phyloP scores from a whole-genome alignment of 225 moss, liverwort and hornwort species.

The Bryoerythrophyllum caledonicum region DNA sequence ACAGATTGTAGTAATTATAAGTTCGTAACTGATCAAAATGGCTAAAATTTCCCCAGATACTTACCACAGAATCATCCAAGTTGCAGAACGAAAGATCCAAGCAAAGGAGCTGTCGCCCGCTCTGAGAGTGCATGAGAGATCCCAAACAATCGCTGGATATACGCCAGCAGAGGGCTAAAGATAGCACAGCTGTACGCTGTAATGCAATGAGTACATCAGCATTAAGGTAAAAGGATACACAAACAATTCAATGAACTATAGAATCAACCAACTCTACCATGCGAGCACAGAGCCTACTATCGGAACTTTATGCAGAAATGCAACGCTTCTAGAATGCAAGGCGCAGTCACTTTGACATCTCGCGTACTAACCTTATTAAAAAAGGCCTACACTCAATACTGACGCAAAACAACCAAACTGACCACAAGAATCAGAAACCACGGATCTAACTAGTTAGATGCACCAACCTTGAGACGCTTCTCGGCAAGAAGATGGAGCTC shows the following conservation, averaged over 20 bases:
- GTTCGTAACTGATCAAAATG: neutral
- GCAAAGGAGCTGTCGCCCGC: conserved; percentile 49
- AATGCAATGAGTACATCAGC: conserved; percentile 13
- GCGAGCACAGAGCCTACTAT: neutral
- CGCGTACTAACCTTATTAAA: neutral
- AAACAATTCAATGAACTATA: too few species aligned
- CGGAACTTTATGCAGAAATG: neutral
- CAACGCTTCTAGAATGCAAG: neutral
- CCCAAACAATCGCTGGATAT: conserved; percentile 44
- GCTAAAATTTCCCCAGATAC: neutral
- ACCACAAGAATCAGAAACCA: neutral
- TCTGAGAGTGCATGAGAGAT: conserved; percentile 45
- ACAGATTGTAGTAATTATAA: neutral
- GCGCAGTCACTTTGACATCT: neutral
- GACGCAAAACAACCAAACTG: neutral
- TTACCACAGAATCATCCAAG: conserved; percentile 56
- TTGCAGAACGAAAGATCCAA: conserved; percentile 61
- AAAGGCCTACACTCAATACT: neutral
- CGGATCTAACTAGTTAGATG: neutral
- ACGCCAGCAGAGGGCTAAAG: conserved; percentile 61
- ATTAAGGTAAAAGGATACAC: neutral
- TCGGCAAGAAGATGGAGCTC: conserved; percentile 53
- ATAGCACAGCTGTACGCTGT: conserved; percentile 55
- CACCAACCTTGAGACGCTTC: conserved; percentile 51
- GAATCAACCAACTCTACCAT: neutral